These are phyloP conservation scores for Talaromyces stipitatus DNA, from an alignment of 495 filamentous ascomycete species.

Conservation along the genomic window DNA sequence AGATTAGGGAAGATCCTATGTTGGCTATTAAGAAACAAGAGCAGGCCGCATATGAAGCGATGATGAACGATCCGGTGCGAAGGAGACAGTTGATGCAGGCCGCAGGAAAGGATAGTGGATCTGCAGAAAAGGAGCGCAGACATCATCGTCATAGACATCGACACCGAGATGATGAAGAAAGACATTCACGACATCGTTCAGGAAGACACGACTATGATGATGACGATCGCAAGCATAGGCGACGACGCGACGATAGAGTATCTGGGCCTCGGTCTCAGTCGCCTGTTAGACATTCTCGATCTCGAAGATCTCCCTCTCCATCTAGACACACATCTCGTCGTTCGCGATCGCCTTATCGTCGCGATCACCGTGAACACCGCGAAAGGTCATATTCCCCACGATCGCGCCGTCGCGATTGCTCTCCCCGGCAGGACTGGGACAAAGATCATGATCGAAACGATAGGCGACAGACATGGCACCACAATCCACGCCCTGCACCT, in stretches of 20 bases:
- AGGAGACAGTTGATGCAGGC: conserved; percentile 60
- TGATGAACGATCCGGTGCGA: conserved; percentile 77
- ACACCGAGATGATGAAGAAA: conserved; percentile 42
- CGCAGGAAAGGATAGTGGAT: conserved; percentile 33
- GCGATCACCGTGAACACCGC: conserved; percentile 1
- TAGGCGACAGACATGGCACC: conserved; percentile 3
- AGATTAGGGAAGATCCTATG: conserved; percentile 84
- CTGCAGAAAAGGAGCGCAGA: conserved; percentile 39
- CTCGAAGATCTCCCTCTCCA: conserved; percentile 16
- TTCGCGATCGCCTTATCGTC: conserved; percentile 12
- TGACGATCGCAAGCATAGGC: conserved; percentile 16
- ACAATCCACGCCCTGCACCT: conserved; percentile 4
- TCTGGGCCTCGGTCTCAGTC: conserved; percentile 26
- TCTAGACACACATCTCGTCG: conserved; percentile 6
- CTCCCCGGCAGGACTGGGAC: conserved; percentile 10
- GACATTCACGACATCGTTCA: conserved; percentile 45
- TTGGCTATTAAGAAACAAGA: conserved; percentile 88
- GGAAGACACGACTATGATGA: conserved; percentile 23
- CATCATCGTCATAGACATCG: conserved; percentile 47
- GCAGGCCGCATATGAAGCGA: conserved; percentile 80
- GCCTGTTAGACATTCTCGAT: conserved; percentile 15
- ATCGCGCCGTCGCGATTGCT: not conserved
- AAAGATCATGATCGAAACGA: conserved; percentile 12
- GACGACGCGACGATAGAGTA: conserved; percentile 16
- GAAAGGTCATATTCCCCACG: conserved; percentile 9